These are phyloP conservation scores for Lavandula angustifolia DNA, from an alignment of 257 asterid species.

Conservation along the genomic window DNA sequence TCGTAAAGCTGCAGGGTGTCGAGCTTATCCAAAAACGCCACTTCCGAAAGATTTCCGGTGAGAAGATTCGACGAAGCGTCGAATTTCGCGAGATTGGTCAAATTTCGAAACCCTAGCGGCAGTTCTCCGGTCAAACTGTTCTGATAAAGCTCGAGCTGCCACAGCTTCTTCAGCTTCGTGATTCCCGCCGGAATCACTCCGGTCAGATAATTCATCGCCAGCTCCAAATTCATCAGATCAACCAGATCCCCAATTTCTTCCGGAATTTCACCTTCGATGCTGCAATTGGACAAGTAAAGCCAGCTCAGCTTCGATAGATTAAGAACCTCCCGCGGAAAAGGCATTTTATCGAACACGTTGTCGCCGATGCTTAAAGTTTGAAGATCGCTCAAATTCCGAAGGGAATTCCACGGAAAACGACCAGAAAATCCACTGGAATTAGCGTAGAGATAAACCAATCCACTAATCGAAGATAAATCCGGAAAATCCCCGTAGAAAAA, in stretches of 20 bases:
- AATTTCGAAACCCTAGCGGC: conserved; percentile 67
- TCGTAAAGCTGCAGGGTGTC: conserved; percentile 63
- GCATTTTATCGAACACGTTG: conserved; percentile 48
- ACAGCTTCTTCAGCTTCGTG: conserved; percentile 55
- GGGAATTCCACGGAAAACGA: conserved; percentile 63
- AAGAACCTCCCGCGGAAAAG: conserved; percentile 51
- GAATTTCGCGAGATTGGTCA: conserved; percentile 59
- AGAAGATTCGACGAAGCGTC: conserved; percentile 75
- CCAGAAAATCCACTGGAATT: conserved; percentile 76
- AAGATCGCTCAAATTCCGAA: conserved; percentile 48
- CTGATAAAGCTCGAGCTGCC: conserved; percentile 70
- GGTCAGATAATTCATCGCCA: conserved; percentile 51
- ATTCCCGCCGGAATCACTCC: conserved; percentile 72
- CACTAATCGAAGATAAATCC: conserved; percentile 42
- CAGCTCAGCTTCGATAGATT: conserved; percentile 46
- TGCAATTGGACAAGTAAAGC: conserved; percentile 71
- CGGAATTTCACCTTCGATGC: conserved; percentile 68
- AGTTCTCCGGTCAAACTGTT: conserved; percentile 62
- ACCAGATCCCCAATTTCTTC: conserved; percentile 68
- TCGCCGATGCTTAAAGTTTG: conserved; percentile 71
- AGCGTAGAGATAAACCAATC: conserved; percentile 50
- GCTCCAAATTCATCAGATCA: conserved; percentile 53
- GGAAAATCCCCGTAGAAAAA: conserved; percentile 62
- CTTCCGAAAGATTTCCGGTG: conserved; percentile 60
- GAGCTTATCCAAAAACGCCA: conserved; percentile 51